Base-by-base conservation (phyloP, 208 protist genomes). In the Acanthamoeba royreba region DNA sequence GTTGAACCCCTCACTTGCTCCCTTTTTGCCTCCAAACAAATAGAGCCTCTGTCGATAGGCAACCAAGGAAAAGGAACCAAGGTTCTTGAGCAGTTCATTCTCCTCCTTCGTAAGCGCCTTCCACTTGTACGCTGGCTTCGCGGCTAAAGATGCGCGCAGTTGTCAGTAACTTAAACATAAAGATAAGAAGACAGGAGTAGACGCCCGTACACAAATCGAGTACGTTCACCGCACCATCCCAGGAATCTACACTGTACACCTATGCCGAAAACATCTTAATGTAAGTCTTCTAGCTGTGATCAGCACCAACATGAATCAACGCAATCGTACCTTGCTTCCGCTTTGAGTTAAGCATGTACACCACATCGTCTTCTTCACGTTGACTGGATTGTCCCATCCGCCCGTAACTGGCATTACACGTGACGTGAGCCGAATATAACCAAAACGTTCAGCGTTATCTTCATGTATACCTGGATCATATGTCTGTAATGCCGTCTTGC, bases 331-430 rank as follows among this genome's bases (percentile, higher is more conserved):
- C 69, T 81, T 81, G 69, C 69, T 81, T 43, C 69, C 69, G 38
- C 38, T 11, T 43, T n/a, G 69, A 13, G 69, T 47, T 15, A 81
- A 25, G 69, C 69, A 49, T 4, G 69, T 81, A 42, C 69, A 81
- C 69, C 69, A 81, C 69, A 81, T 81, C 69, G 43, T 81, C 40
- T 81, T 81, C 69, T 81, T 81, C 40, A 81, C 47, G 38, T 11
- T 28, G 69, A 81, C 5, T 19, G 69, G 69, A 22, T 5, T 42
- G 38, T 81, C 42, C 69, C 69, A 81, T 28, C 47, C 47, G 0
- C 40, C 63, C 3, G 63, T 77, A 4, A 19, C 63, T 77, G 17
- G 0, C 19, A 9, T 17, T 8, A 38, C 4, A 8, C 63, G 43
- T 28, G n/a, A 66, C 19, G 55, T 28, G 19, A 77, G 4, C 22